phyloP scores from a whole-genome alignment of 2,329 filamentous ascomycete genomes.

The Pseudocercospora crystallina region DNA sequence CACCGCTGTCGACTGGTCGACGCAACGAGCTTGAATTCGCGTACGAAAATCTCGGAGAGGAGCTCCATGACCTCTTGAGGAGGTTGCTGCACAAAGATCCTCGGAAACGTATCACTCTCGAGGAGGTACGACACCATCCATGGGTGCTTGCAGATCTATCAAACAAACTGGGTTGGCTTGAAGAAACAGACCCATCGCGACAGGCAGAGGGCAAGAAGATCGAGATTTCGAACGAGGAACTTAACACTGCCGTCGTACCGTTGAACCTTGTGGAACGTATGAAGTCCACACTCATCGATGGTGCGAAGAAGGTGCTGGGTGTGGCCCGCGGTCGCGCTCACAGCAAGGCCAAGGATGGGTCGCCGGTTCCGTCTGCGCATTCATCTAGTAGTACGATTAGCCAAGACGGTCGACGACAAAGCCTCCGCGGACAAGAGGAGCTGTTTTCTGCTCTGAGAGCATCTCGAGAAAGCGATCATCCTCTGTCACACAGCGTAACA shows the following conservation, averaged over 20 bases:
- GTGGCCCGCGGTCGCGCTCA: conserved; percentile 43
- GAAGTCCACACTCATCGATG: conserved; percentile 64
- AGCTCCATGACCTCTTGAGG: conserved; percentile 73
- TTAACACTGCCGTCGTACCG: conserved; percentile 86
- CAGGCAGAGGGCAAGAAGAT: conserved; percentile 80
- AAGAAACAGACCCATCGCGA: conserved; percentile 83
- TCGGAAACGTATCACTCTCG: conserved; percentile 79
- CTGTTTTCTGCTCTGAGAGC: conserved; percentile 53
- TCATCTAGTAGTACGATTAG: conserved; percentile 57
- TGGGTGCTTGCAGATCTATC: conserved; percentile 82
- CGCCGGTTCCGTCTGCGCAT: conserved; percentile 52
- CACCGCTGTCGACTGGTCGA: conserved; percentile 59
- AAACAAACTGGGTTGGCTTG: conserved; percentile 79
- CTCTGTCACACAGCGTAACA: conserved; percentile 71
- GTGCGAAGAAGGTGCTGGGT: conserved; percentile 46
- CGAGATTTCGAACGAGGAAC: conserved; percentile 85
- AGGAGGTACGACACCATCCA: conserved; percentile 88
- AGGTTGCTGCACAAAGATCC: conserved; percentile 88
- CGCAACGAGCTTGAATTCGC: conserved; percentile 74
- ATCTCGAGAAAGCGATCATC: conserved; percentile 63
- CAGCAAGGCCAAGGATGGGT: conserved; percentile 56
- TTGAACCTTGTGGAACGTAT: conserved; percentile 84
- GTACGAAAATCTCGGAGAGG: conserved; percentile 82
- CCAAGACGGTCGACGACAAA: conserved; percentile 56
- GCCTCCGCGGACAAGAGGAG: conserved; percentile 59